Evolutionary conservation across 1,284 basidiomycete species (phyloP), one percentile per base, ranked within the genome.

Genomic region (Ustilago cynodontis): DNA sequence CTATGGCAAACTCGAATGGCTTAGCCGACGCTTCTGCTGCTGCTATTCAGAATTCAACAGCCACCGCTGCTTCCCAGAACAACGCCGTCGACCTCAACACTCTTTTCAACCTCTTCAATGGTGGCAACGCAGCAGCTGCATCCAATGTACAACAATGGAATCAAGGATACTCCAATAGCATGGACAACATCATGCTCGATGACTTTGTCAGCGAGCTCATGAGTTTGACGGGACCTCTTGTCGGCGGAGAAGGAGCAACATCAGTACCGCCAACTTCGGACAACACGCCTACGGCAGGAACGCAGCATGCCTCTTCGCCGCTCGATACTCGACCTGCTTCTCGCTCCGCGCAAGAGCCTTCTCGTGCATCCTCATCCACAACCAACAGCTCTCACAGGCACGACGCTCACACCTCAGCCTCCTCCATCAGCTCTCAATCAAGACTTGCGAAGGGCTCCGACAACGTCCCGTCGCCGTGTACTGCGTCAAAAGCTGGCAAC

Each of bases 151-250:
- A 35, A 0, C 72, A 71, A 41, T 75, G 65, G 69, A 60, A 58
- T 20, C 65, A 71, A 20, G 59, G 54, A 6, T 69, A 77, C 26
- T 22, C 61, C 24, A 68, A 54, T 47, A 76, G 65, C 54, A 67
- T 78, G 60, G 76, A 78, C 54, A 65, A 71, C 45, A 54, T 78
- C 55, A 78, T 78, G 77, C 69, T 80, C 52, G 77, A 80, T 45
- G 72, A 71, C 56, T 80, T 80, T 62, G 72, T 80, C 54, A 72
- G 62, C 49, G 78, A 78, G 45, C 73, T 80, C 31, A 70, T 77
- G 63, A 72, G 60, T 47, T 55, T 80, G 16, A 77, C 73, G 2
- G 71, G 63, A 8, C 77, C 76, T 29, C 61, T 76, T 1, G 62
- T 63, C 0, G 66, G 68, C 18, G 53, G 51, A 39, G 65, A 71